These are phyloP conservation scores for Phoenix dactylifera DNA, from an alignment of 176 grass and related monocot species.

Conservation along the genomic window DNA sequence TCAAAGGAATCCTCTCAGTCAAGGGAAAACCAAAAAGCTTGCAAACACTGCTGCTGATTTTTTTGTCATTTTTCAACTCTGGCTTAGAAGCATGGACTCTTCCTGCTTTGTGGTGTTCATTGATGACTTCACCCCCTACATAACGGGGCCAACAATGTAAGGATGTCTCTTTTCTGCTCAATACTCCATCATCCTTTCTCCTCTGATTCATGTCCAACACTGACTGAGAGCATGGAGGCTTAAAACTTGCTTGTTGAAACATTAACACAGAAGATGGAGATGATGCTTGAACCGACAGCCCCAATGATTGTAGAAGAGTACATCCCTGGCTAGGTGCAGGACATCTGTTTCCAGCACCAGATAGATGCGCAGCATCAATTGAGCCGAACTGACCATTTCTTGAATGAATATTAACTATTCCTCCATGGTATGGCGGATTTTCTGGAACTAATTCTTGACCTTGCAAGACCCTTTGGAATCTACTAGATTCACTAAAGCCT, in stretches of 20 bases:
- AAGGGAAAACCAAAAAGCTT: constrained; percentile 64
- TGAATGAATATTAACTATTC: constrained; percentile 25
- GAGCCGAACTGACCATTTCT: constrained; percentile 27
- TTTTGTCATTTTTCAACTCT: constrained; percentile 25
- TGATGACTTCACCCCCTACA: constrained; percentile 17
- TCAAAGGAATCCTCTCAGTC: constrained; percentile 31
- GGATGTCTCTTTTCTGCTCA: constrained; percentile 26
- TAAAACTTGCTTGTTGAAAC: constrained; percentile 33
- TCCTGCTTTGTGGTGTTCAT: constrained; percentile 14
- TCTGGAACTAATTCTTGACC: constrained; percentile 85
- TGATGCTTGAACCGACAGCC: constrained; percentile 35
- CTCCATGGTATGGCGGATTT: constrained; percentile 36
- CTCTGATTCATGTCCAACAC: constrained; percentile 4
- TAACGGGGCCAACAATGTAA: constrained; percentile 34
- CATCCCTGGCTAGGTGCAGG: constrained; percentile 27
- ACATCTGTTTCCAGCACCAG: constrained; percentile 35
- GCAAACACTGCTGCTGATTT: constrained; percentile 31
- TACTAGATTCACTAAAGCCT: constrained; percentile 76
- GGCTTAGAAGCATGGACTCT: constrained; percentile 13
- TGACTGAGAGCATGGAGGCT: constrained; percentile 19
- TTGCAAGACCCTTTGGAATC: constrained; percentile 99
- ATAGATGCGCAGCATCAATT: constrained; percentile 20
- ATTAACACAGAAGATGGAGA: constrained; percentile 51
- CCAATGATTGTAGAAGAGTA: constrained; percentile 20
- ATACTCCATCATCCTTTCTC: constrained; percentile 22